Conservation (phyloP, 2,329 filamentous ascomycete genomes). For the Dactylella cylindrospora region DNA sequence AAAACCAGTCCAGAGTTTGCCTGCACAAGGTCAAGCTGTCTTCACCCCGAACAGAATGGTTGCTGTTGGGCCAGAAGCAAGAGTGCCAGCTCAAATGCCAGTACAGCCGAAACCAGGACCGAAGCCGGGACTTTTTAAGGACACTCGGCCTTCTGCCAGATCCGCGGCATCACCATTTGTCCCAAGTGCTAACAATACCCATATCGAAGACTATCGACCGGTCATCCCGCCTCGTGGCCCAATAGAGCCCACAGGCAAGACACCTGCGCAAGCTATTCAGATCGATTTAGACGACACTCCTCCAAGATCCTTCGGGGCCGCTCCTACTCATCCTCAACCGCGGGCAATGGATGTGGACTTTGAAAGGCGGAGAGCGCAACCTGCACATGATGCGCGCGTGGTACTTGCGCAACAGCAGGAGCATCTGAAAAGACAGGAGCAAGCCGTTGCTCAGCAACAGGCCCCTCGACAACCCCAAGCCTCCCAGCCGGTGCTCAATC, state of each 20-base stretch:
- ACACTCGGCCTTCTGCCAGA: conserved; percentile 24
- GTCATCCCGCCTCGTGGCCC: conserved; percentile 29
- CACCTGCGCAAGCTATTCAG: conserved; percentile 28
- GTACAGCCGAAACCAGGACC: conserved; percentile 38
- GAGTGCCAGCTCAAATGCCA: conserved; percentile 24
- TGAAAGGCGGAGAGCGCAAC: conserved; percentile 21
- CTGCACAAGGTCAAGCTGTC: conserved; percentile 21
- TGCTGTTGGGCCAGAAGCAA: conserved; percentile 30
- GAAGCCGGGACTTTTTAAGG: conserved; percentile 39
- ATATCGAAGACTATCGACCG: conserved; percentile 33
- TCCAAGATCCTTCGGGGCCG: conserved; percentile 9
- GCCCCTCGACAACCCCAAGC: conserved; percentile 4
- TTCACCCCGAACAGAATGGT: conserved; percentile 28
- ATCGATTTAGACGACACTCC: conserved; percentile 22
- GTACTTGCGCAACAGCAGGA: conserved; percentile 37
- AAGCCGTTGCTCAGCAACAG: conserved; percentile 21
- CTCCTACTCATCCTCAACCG: conserved; percentile 17
- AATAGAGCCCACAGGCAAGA: conserved; percentile 31
- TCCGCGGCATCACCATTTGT: conserved; percentile 30
- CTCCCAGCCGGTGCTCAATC: conserved; percentile 14
- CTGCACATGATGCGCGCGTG: conserved; percentile 19
- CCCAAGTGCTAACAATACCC: conserved; percentile 25
- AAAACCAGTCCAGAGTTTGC: conserved; percentile 20
- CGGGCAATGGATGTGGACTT: conserved; percentile 29
- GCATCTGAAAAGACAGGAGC: conserved; percentile 27